A percentile compares a stretch with the other conserved stretches of the same genome.
phyloP scores from a whole-genome alignment of 1,139 yeast genomes.

The Suhomyces guaymorum region DNA sequence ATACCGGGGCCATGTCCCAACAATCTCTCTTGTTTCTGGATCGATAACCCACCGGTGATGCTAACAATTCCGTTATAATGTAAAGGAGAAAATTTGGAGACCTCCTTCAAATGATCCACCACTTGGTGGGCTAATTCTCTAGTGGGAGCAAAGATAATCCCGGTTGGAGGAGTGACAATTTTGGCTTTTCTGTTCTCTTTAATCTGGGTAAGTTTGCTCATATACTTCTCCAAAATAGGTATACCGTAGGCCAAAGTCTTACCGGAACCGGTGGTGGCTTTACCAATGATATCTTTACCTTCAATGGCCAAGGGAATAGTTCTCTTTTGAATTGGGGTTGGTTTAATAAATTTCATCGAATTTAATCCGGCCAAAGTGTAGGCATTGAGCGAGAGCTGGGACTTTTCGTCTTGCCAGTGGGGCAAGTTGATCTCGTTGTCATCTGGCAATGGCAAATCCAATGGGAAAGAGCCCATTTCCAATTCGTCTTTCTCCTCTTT shows the following conservation, averaged over 20 bases:
- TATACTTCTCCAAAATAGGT: constrained; percentile 77
- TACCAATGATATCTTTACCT: constrained; percentile 86
- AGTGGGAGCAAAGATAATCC: constrained; percentile 89
- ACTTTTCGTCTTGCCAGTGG: constrained; percentile 49
- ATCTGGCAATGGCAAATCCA: constrained; percentile 35
- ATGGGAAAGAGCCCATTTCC: constrained; percentile 10
- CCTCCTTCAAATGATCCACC: constrained; percentile 65
- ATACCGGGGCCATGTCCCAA: constrained; percentile 75
- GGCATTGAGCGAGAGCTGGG: constrained; percentile 44
- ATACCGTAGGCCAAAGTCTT: constrained; percentile 94
- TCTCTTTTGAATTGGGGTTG: constrained; percentile 80
- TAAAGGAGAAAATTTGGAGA: constrained; percentile 63
- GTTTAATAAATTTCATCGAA: constrained; percentile 59
- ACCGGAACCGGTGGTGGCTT: constrained; percentile 98
- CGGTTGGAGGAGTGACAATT: constrained; percentile 56
- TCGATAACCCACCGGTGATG: constrained; percentile 91
- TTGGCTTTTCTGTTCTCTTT: constrained; percentile 27
- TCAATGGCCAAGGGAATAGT: constrained; percentile 75
- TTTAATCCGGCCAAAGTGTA: constrained; percentile 61
- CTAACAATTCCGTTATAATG: constrained; percentile 64
- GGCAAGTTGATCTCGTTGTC: constrained; percentile 52
- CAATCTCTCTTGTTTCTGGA: constrained; percentile 86
- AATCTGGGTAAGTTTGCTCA: constrained; percentile 28
- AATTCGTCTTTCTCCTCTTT: constrained; percentile 12
- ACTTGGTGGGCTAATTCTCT: constrained; percentile 97